Base-by-base conservation (phyloP, 352 stramenopile genomes). In the Pythium dissimile region DNA sequence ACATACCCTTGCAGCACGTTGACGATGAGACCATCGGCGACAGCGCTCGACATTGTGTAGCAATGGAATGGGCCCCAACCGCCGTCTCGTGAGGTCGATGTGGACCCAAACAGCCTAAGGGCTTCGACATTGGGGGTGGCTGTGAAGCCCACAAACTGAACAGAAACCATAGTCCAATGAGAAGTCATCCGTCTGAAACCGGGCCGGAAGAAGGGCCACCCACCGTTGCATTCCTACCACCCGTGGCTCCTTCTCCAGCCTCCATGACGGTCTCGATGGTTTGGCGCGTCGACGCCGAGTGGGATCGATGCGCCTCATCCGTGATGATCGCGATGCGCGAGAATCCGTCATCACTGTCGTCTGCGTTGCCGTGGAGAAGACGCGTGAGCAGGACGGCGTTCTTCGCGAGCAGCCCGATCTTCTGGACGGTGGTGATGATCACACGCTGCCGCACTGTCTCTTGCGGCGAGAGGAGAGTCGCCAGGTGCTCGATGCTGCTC, bases 391-490 rank as follows among this genome's bases (percentile, higher is more conserved):
- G 35, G 43, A 94, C 80, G 5, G 79, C 64, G 42, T 94, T 77
- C 62, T 80, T 77, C 0, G 88, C 75, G 0, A 94, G 64, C 8
- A 88, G 58, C 3, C 74, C 75, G 56, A 94, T 77, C 59, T 94
- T 94, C 41, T 94, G 84, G 18, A 82, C 88, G 10, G 82, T 94
- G 13, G 82, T 89, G 45, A 94, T 81, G 32, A 94, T 84, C 23
- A 94, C 77, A 28, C 76, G 59, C 51, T 90, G 82, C 2, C 43
- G 59, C 1, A 20, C 6, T 30, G 8, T 20, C 6, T 46, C 42
- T 16, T 26, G 8, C 9, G 43, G 46, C 8, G 79, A 66, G 23
- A 94, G 62, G 15, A 92, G 53, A 30, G 60, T 57, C 18, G 72
- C 76, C 59, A 94, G 64, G 54, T 92, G 80, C 1, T 88, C 73